A percentile compares a stretch with the other conserved stretches of the same genome.
phyloP scores from a whole-genome alignment of 257 asterid genomes.

The Solanum acaule region DNA sequence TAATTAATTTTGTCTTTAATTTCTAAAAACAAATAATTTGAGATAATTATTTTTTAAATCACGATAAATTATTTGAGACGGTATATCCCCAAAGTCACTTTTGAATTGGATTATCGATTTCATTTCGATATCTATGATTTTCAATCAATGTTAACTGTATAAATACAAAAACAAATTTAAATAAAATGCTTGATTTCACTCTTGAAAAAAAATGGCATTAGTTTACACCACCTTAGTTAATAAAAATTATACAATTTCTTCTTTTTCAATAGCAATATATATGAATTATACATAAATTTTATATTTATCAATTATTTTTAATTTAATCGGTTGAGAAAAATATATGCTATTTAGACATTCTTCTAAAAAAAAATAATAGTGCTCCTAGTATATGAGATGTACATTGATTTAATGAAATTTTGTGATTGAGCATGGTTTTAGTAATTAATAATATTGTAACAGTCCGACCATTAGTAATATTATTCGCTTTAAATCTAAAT shows the following conservation, averaged over 20 bases:
- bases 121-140: neutral
- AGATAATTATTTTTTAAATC: neutral
- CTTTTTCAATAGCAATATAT: neutral
- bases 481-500: no score
- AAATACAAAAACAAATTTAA: neutral
- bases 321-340: neutral
- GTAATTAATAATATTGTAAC: no score
- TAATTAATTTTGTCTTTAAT: no score
- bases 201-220: neutral
- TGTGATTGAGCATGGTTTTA: no score
- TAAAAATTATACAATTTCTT: neutral
- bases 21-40: neutral
- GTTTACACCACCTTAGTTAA: neutral
- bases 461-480: no score
- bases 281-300: neutral
- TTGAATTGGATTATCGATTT: neutral
- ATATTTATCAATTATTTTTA: neutral
- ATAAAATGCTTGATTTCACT: neutral
- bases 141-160: neutral
- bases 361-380: no score
- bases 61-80: accelerated
- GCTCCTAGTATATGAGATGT: no score
- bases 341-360: neutral
- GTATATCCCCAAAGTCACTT: neutral
- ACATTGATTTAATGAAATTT: no score